Evolutionary conservation across 2,329 filamentous ascomycete species (phyloP), one percentile per base, ranked within the genome.

Genomic region (Colletotrichum tofieldiae): DNA sequence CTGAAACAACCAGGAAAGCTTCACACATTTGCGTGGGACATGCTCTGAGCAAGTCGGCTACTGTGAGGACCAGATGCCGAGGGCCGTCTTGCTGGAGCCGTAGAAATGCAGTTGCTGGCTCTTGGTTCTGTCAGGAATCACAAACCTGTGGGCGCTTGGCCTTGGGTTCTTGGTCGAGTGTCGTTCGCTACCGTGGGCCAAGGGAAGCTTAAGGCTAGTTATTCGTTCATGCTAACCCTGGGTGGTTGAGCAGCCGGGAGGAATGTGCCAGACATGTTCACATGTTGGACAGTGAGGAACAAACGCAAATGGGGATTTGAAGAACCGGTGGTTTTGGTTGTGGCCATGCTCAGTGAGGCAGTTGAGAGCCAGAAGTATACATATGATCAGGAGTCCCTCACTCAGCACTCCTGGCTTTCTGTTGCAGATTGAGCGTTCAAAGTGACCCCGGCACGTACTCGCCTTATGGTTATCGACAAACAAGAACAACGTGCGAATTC

Each of bases 181-280:
- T 51, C 37, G n/a, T 16, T 41, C 43, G 59, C 29, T 62, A 51
- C 59, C 59, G 43, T 62, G 59, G 59, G 45, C 26, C 45, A 23
- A 14, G n/a, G n/a, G 32, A 51, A 11, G 43, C n/a, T 39, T 29
- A 41, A n/a, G 9, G 14, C n/a, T 29, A 45, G 20, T 29, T 51
- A 8, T 14, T 51, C 18, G 45, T 23, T 39, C 23, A 23, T 62
- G 32, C 59, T 51, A 18, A 26, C 20, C 39, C 41, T 26, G 58
- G 43, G 29, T 47, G 58, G 41, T n/a, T 20, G 16, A 11, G 26
- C 16, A 43, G 23, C 54, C 39, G n/a, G 39, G 39, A 14, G 41
- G 23, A n/a, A 12, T 11, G 59, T 23, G 45, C 59, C 59, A 26
- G 59, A 32, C 9, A 26, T 29, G 45, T 39, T 12, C 6, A 51